A percentile compares a stretch with the other conserved stretches of the same genome.
Evolutionary conservation across 2,329 filamentous ascomycete species (phyloP).

Genomic region (Coleophoma crateriformis): DNA sequence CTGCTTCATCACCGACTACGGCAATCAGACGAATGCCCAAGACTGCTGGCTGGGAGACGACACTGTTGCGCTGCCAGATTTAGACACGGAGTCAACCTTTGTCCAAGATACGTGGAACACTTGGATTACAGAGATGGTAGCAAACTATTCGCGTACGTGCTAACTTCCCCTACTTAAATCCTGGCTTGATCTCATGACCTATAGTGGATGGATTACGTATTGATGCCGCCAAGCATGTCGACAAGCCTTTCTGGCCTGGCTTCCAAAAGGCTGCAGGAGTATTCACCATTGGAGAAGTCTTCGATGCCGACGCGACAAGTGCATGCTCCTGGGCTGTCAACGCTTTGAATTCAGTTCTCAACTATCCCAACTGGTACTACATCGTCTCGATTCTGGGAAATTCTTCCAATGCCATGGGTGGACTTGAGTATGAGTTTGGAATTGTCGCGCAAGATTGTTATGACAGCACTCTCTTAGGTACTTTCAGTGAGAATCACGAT

Average conservation of each 20-base stretch:
- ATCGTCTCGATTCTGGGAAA: conserved; percentile 33
- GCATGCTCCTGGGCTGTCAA: conserved; percentile 3
- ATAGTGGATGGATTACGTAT: conserved; percentile 38
- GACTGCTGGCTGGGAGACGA: conserved; percentile 37
- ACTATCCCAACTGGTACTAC: conserved; percentile 30
- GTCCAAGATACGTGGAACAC: conserved; percentile 8
- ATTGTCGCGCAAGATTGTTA: conserved; percentile 22
- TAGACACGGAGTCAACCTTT: conserved; percentile 4
- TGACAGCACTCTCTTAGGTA: conserved; percentile 29
- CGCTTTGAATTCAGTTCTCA: conserved; percentile 7
- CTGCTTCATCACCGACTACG: conserved; percentile 50
- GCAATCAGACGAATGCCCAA: conserved; percentile 35
- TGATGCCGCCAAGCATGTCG: conserved; percentile 39
- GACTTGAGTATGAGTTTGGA: conserved; percentile 24
- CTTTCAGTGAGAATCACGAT: conserved; percentile 39
- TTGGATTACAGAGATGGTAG: conserved; percentile 10
- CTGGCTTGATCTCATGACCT: not conserved
- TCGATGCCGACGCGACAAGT: conserved; percentile 34
- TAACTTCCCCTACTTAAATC: not conserved
- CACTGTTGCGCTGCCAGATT: conserved; percentile 2
- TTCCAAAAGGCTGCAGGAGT: conserved; percentile 43
- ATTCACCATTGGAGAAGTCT: conserved; percentile 56
- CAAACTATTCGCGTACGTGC: conserved; percentile 13
- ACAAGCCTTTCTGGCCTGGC: conserved; percentile 44
- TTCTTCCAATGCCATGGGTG: conserved; percentile 19